Percentiles rank a stretch among this genome's conserved stretches.
Evolutionary conservation across 306 rosid species (phyloP).

Genomic region (Quillaja saponaria): DNA sequence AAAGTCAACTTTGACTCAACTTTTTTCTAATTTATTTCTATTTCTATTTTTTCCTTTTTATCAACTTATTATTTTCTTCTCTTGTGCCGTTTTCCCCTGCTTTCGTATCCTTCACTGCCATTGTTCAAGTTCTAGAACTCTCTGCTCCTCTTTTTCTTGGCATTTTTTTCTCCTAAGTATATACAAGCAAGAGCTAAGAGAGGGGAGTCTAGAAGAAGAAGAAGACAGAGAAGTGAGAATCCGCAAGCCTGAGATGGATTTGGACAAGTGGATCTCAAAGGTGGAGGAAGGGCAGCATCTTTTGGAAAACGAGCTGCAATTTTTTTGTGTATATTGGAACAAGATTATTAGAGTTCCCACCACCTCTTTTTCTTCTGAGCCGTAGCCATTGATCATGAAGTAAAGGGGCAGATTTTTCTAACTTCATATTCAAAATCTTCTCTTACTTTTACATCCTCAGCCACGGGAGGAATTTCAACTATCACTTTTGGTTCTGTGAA

Average conservation of each 20-base stretch:
- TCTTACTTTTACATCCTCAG: constrained; percentile 34
- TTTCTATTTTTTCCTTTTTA: too few species aligned
- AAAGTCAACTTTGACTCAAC: too few species aligned
- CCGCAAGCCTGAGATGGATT: neutral
- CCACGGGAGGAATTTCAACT: constrained; percentile 69
- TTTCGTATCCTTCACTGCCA: too few species aligned
- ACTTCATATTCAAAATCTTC: constrained; percentile 33
- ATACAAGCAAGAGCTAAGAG: too few species aligned
- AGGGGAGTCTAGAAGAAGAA: too few species aligned
- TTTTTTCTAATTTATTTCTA: too few species aligned
- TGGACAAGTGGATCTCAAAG: neutral
- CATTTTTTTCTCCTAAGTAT: too few species aligned
- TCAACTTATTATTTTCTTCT: too few species aligned
- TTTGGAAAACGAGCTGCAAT: neutral
- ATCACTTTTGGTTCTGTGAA: constrained; percentile 79
- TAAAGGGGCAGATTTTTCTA: constrained; percentile 36
- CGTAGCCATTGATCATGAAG: constrained; percentile 33
- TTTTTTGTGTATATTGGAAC: constrained; percentile 19
- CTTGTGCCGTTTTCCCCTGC: too few species aligned
- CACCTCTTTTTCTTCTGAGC: constrained; percentile 70
- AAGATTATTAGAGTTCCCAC: constrained; percentile 34
- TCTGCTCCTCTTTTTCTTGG: too few species aligned
- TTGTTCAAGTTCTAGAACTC: too few species aligned
- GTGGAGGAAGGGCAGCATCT: neutral
- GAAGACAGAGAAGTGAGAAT: too few species aligned